Evolutionary conservation across 257 asterid species (phyloP), one percentile per base, ranked within the genome.

Genomic region (Ajuga chamaepitys): DNA sequence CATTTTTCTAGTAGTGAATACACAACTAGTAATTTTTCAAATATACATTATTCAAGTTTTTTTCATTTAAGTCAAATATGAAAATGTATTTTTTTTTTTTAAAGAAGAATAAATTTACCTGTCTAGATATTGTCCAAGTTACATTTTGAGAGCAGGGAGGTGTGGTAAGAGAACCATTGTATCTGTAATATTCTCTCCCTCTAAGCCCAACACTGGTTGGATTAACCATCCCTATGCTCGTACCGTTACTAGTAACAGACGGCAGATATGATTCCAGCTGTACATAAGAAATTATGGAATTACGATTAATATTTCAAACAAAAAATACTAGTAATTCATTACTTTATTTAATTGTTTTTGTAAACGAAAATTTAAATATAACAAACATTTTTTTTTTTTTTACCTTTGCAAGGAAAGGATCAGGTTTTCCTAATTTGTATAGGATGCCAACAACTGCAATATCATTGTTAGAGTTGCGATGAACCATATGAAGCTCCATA

Each of bases 81-180:
- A n/a, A n/a, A n/a, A n/a, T n/a, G n/a, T n/a, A n/a, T n/a, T n/a
- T n/a, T n/a, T n/a, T n/a, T n/a, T n/a, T n/a, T n/a, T n/a, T n/a
- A n/a, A n/a, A n/a, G n/a, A n/a, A n/a, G n/a, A n/a, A n/a, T n/a
- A n/a, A n/a, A 57, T 62, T 32, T 7, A 85, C 95, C 61, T 46
- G 46, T 22, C 62, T 68, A 24, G 76, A n/a, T 16, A 88, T 41
- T 18, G 77, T 82, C 96, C 96, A 88, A 54, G 68, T 25, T 17
- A 88, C 82, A 47, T 87, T 89, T 66, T 83, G 85, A 8, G 86
- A 63, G 74, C 96, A 85, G 4, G 96, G 96, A 13, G 96, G 96
- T 71, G 72, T 65, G 11, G 96, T 83, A 13, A 88, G 86, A 35
- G 96, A 88, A 32, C 96, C 96, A n/a, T 71, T 73, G 42, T 83